Conservation (phyloP, 352 stramenopile genomes). For the Plasmopara viticola region DNA sequence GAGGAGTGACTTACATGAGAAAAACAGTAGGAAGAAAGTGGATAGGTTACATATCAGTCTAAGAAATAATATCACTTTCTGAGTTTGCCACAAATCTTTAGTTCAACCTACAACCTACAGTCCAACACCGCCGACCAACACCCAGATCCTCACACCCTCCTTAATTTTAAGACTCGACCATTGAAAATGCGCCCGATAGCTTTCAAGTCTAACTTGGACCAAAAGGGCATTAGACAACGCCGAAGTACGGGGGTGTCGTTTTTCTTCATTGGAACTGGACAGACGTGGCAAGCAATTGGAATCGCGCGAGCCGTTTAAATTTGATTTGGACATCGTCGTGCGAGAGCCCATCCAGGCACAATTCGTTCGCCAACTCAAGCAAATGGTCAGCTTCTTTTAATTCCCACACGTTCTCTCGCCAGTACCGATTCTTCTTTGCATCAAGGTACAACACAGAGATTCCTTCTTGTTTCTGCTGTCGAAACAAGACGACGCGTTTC, state of each 20-base stretch:
- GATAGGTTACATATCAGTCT: too few relatives aligned
- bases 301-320: not conserved
- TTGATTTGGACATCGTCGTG: not conserved
- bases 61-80: too few relatives aligned
- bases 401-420: not conserved
- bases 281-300: constrained; percentile 1
- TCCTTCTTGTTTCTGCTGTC: not conserved
- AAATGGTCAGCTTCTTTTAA: not conserved
- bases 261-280: not conserved
- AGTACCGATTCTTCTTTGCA: not conserved
- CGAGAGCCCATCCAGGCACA: not conserved
- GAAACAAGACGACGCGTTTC: constrained; percentile 1
- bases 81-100: too few relatives aligned
- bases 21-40: too few relatives aligned
- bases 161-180: not conserved
- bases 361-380: not conserved
- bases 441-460: not conserved
- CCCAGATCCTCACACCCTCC: too few relatives aligned
- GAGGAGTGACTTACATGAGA: too few relatives aligned
- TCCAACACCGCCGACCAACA: too few relatives aligned
- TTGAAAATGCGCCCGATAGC: not conserved
- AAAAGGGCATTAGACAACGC: not conserved
- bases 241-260: not conserved
- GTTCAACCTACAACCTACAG: too few relatives aligned
- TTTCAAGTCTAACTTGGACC: not conserved